A percentile compares a stretch with the other conserved stretches of the same genome.
These are phyloP conservation scores for Circinella minor DNA, from an alignment of 371 early-diverging fungal species.

Conservation along the genomic window DNA sequence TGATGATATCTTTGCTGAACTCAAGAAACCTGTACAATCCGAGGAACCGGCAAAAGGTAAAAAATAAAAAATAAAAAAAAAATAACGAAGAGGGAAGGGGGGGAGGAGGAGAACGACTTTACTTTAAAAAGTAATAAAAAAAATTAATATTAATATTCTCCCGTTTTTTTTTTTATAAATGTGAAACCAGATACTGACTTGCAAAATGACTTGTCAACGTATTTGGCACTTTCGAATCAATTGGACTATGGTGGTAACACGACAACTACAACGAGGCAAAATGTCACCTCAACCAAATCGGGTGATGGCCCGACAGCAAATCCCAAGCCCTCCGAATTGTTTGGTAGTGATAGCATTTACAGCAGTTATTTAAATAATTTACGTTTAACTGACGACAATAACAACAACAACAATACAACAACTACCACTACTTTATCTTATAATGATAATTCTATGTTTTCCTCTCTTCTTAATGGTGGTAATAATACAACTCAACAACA, in stretches of 20 bases:
- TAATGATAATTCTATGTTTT: conserved; percentile 35
- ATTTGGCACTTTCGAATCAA: conserved; percentile 44
- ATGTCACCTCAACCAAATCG: conserved; percentile 7
- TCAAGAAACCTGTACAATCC: conserved; percentile 20
- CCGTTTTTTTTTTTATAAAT: background rate
- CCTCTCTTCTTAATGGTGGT: conserved; percentile 21
- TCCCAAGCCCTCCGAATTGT: conserved; percentile 18
- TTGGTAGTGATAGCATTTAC: conserved; percentile 42
- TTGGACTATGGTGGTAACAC: conserved; percentile 19
- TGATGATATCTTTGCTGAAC: conserved; percentile 47
- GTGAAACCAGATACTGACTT: conserved; percentile 15
- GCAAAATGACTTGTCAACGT: conserved; percentile 38
- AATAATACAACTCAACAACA: background rate
- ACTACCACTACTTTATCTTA: background rate
- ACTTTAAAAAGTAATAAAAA: background rate
- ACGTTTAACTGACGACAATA: background rate
- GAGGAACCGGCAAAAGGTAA: conserved; percentile 17
- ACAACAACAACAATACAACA: background rate
- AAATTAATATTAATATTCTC: background rate
- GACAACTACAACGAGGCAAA: conserved; percentile 5
- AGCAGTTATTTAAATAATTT: conserved; percentile 30
- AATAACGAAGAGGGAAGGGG: background rate
- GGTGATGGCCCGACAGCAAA: conserved; percentile 14
- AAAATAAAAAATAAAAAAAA: background rate
- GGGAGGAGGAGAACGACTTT: background rate